Percentiles rank a stretch among this genome's conserved stretches.
Conservation (phyloP, 352 stramenopile species). For the Phytophthora cajani region DNA sequence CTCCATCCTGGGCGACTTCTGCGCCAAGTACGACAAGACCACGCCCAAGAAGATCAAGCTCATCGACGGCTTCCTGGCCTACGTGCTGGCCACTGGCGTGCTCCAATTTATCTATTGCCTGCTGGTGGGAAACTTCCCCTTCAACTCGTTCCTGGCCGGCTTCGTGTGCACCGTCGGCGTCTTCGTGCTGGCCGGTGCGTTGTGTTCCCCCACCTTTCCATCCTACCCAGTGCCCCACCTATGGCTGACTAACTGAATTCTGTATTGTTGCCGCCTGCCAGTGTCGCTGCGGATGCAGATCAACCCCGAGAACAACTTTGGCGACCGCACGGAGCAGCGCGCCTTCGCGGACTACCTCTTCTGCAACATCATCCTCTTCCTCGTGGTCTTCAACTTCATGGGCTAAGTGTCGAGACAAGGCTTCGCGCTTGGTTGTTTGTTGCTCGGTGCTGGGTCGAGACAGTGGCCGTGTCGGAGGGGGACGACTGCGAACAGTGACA, state of each 20-base stretch:
- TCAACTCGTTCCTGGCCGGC: slow-evolving; percentile 93
- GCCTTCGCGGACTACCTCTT: slow-evolving; percentile 93
- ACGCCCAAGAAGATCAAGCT: slow-evolving; percentile 91
- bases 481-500: not conserved
- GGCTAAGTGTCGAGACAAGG: slow-evolving; percentile 54
- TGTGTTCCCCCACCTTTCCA: not conserved
- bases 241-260: not conserved
- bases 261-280: slow-evolving; percentile 23
- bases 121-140: slow-evolving; percentile 91
- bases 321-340: slow-evolving; percentile 83
- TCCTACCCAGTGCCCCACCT: not conserved
- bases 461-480: not conserved
- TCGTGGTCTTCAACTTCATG: slow-evolving; percentile 95
- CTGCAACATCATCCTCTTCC: slow-evolving; percentile 94
- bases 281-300: slow-evolving; percentile 93
- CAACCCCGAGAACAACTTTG: slow-evolving; percentile 86
- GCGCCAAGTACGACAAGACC: slow-evolving; percentile 81
- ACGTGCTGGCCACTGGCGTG: slow-evolving; percentile 87
- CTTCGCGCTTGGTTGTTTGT: not conserved
- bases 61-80: slow-evolving; percentile 91
- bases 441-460: not conserved
- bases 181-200: slow-evolving; percentile 88
- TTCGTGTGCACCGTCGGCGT: slow-evolving; percentile 91
- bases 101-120: slow-evolving; percentile 93
- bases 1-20: slow-evolving; percentile 73